Evolutionary conservation across 139 green algal species (phyloP), one percentile per base, ranked within the genome.

Genomic region (Eudorina sp.): DNA sequence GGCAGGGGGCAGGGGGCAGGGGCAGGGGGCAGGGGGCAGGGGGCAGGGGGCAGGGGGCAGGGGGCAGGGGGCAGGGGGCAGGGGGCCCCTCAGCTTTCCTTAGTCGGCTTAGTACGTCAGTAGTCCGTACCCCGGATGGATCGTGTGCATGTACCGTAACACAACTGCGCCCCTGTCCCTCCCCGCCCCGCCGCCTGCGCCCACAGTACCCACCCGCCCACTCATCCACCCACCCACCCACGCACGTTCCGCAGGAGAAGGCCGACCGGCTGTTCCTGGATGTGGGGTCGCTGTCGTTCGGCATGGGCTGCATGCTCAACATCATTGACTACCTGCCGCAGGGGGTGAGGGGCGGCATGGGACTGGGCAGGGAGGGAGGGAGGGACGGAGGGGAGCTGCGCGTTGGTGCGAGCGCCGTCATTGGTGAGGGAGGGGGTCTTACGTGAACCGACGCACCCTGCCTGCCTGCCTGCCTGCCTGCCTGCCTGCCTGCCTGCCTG

Each of bases 241-340:
- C 9, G 41, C 21, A 6, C 64, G 64, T 18, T 19, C 45, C 2
- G 43, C 72, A 80, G 72, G 72, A 80, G 72, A 18, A 25, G 19
- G 19, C 72, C 2, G 41, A 58, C 40, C 72, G 40, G 23, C 41
- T 80, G 40, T 80, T 41, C 72, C 14, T 80, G 8, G 72, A 80
- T 41, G 40, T 80, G 41, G 72, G 72, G 27, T 80, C 72, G 21
- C 18, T 80, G 72, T 43, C 72, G 72, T 80, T 60, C 40, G 72
- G 72, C 45, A 80, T 80, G 72, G 72, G 72, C 43, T 18, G 58
- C 11, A 60, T 80, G 41, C 72, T 80, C 40, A 80, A 80, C 40
- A 36, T 80, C 18, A 58, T 80, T 19, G 27, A 1, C 21, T 80
- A 80, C 72, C 72, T 80, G 41, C 72, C 72, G 11, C 2, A 80